Evolutionary conservation across 345 rosid genomes (phyloP), one percentile per base, ranked within the genome.

Genomic region (Cardamine chenopodiifolia): DNA sequence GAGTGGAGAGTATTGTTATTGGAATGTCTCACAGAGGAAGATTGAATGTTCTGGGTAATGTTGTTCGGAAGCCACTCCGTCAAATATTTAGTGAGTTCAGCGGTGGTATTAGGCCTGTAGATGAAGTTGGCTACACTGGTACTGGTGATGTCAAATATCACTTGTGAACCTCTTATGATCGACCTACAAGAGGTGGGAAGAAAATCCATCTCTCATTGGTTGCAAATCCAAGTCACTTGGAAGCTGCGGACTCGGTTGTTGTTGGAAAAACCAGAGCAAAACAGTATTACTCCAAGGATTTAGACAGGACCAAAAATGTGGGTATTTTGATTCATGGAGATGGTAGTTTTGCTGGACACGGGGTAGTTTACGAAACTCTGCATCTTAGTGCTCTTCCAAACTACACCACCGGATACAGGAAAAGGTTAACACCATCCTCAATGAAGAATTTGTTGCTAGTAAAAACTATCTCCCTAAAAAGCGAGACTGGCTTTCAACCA

Each of bases 291-390:
- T 83, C 94, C 54, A 87, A 82, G 71, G 97, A 90, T 76, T 19
- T 39, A 40, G 84, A 90, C 70, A 87, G 97, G 84, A 88, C 86
- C 53, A 87, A 86, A 80, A 88, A 90, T 78, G 84, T 90, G 90
- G 92, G 81, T 54, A 29, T 90, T 37, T 78, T 90, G 85, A 88
- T 90, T 77, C 97, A 90, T 61, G 97, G 97, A 39, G 97, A 90
- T 85, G 97, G 97, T 34, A 90, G 94, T 68, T 90, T 90, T 83
- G 97, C 97, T 50, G 97, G 94, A 59, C 97, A 90, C 76, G 97
- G 97, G 14, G 97, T 90, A 2, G 94, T 90, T 4, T 90, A 90
- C 76, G 93, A 90, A 79, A 90, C 92, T 69, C 86, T 90, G 0
- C 97, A 90, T 87, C 89, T 90, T 32, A 90, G 94, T 73, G 97